Conservation (phyloP, 108 stramenopile species). For the Cyclotella kingstonii region DNA sequence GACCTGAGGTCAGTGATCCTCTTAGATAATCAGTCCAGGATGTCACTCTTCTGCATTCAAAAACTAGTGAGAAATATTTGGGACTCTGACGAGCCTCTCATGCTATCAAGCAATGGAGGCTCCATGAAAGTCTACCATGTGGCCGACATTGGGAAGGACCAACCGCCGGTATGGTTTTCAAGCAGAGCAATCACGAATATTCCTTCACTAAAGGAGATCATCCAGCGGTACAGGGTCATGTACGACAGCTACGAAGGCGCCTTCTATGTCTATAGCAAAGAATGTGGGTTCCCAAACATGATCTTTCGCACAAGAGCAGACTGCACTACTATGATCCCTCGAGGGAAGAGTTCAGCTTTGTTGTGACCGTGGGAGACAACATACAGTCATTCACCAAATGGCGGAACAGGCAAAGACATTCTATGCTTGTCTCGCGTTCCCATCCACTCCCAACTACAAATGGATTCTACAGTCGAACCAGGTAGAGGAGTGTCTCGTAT, state of each 20-base stretch:
- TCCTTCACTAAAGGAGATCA: constrained; percentile 4
- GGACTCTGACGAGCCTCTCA: not conserved
- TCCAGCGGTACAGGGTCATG: constrained; percentile 4
- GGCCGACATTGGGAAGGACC: not conserved
- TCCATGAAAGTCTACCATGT: not conserved
- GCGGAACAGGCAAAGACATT: constrained; percentile 10
- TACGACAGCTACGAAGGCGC: constrained; percentile 14
- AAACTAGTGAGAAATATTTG: not conserved
- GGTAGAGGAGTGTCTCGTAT: constrained; percentile 41
- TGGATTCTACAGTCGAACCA: constrained; percentile 16
- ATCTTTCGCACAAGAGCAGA: constrained; percentile 2
- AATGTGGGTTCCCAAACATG: constrained; percentile 15
- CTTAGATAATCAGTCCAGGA: constrained; percentile 12
- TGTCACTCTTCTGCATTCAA: constrained; percentile 6
- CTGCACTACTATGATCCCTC: constrained; percentile 16
- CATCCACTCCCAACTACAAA: constrained; percentile 22
- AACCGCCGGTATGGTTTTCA: constrained; percentile 14
- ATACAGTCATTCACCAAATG: not conserved
- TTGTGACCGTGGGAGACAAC: constrained; percentile 5
- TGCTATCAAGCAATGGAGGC: constrained; percentile 4
- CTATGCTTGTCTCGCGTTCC: constrained; percentile 19
- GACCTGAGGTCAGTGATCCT: not conserved
- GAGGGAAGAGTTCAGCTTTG: constrained; percentile 2
- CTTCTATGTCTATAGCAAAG: constrained; percentile 6
- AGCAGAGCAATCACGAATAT: constrained; percentile 23